These are phyloP conservation scores for Cetraspora pellucida DNA, from an alignment of 192 early-diverging fungal species.

Conservation along the genomic window DNA sequence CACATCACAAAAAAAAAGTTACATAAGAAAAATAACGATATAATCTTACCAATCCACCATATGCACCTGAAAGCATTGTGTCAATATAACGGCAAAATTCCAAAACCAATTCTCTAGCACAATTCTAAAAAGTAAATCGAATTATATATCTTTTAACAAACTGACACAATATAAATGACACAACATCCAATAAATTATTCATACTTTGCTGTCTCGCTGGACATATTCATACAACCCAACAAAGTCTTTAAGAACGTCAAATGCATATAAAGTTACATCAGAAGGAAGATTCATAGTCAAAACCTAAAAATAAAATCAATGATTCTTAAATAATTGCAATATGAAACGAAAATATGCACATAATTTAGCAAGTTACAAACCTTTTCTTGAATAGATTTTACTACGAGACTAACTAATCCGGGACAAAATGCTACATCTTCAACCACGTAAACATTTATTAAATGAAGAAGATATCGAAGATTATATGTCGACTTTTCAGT, in stretches of 20 bases:
- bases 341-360: not conserved
- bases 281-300: slow-evolving; percentile 59
- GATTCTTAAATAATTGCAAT: not conserved
- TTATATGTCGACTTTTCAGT: slow-evolving; percentile 69
- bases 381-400: slow-evolving; percentile 77
- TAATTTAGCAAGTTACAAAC: slow-evolving; percentile 36
- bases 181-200: too few species aligned
- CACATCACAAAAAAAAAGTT: not conserved
- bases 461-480: slow-evolving; percentile 63
- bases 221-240: slow-evolving; percentile 66
- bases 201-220: slow-evolving; percentile 67
- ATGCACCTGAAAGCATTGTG: slow-evolving; percentile 43
- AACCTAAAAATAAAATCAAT: slow-evolving; percentile 43
- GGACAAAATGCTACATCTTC: slow-evolving; percentile 79
- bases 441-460: slow-evolving; percentile 70
- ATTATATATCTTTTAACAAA: too few species aligned
- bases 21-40: not conserved
- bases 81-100: slow-evolving; percentile 75
- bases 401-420: slow-evolving; percentile 67
- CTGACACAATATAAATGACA: too few species aligned
- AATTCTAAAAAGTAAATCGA: slow-evolving; percentile 48
- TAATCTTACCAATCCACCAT: slow-evolving; percentile 30
- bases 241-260: slow-evolving; percentile 65
- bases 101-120: slow-evolving; percentile 68
- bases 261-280: slow-evolving; percentile 62